Evolutionary conservation across 805 yeast species (phyloP).

Genomic region (Cyberlindnera misumaiensis): DNA sequence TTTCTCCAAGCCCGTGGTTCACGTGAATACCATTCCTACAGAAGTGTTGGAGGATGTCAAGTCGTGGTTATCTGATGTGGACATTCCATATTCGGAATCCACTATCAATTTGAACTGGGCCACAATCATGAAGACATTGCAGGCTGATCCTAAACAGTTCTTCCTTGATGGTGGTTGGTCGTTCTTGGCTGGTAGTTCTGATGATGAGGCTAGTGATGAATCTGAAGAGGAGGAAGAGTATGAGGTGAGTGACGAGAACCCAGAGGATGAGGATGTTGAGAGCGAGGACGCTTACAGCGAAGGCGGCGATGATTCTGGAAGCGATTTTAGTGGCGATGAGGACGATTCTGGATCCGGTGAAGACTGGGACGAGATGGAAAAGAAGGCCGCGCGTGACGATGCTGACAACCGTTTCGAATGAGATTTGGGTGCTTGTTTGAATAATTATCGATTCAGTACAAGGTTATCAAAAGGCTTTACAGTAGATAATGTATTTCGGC

Average conservation of each 20-base stretch:
- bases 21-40: conserved; percentile 92
- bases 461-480: no score
- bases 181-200: conserved; percentile 85
- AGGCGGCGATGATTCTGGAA: conserved; percentile 25
- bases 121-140: conserved; percentile 89
- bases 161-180: conserved; percentile 96
- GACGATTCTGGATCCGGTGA: conserved; percentile 37
- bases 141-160: conserved; percentile 89
- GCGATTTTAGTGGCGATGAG: conserved; percentile 30
- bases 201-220: conserved; percentile 51
- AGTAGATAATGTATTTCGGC: no score
- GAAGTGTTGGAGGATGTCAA: conserved; percentile 86
- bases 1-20: conserved; percentile 79
- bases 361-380: conserved; percentile 25
- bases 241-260: conserved; percentile 38
- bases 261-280: conserved; percentile 35
- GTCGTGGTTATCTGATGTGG: conserved; percentile 97
- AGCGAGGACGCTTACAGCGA: conserved; percentile 31
- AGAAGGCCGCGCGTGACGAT: conserved; percentile 24
- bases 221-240: conserved; percentile 67
- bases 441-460: no score
- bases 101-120: conserved; percentile 95
- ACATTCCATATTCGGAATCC: conserved; percentile 90
- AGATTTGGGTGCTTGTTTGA: conserved; percentile 35
- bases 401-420: conserved; percentile 38